A percentile compares a stretch with the other conserved stretches of the same genome.
Conservation (phyloP, 352 stramenopile genomes). For the Pythium guiyangense region DNA sequence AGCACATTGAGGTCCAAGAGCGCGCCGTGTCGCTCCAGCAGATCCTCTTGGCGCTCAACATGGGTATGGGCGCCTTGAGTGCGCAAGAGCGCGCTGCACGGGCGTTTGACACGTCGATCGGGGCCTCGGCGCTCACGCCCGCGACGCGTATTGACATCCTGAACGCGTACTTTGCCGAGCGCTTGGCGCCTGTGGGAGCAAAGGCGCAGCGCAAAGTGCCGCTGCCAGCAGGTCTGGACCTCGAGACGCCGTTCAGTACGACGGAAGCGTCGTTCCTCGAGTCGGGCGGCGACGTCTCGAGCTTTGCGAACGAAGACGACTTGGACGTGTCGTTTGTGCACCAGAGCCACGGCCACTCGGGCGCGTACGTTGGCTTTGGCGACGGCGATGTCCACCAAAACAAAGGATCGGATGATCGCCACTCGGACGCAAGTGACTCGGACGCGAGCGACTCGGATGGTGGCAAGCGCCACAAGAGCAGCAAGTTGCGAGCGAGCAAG, state of each 20-base stretch:
- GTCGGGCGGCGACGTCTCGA: conserved; percentile 59
- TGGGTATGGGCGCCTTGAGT: conserved; percentile 52
- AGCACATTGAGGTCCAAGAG: conserved; percentile 95
- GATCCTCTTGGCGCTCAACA: conserved; percentile 52
- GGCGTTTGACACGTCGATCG: conserved; percentile 47
- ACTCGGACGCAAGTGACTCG: conserved; percentile 14
- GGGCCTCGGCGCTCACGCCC: conserved; percentile 30
- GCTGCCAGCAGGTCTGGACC: conserved; percentile 73
- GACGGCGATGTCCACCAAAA: too few species aligned
- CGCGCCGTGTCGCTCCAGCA: conserved; percentile 86
- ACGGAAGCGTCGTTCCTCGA: conserved; percentile 69
- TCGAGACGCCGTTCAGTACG: conserved; percentile 52
- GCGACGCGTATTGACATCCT: conserved; percentile 50
- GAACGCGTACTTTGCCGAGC: conserved; percentile 76
- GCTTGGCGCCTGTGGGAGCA: conserved; percentile 81
- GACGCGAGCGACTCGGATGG: too few species aligned
- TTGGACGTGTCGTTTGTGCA: conserved; percentile 80
- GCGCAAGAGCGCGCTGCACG: conserved; percentile 58
- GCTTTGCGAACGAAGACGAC: conserved; percentile 66
- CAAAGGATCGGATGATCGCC: conserved; percentile 23
- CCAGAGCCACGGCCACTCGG: conserved; percentile 16
- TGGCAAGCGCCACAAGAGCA: conserved; percentile 17
- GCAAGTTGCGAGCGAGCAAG: too few species aligned
- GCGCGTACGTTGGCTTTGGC: conserved; percentile 21
- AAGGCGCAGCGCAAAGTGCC: conserved; percentile 93